Conservation (phyloP, 305 asterid species). For the Salvia sclarea region DNA sequence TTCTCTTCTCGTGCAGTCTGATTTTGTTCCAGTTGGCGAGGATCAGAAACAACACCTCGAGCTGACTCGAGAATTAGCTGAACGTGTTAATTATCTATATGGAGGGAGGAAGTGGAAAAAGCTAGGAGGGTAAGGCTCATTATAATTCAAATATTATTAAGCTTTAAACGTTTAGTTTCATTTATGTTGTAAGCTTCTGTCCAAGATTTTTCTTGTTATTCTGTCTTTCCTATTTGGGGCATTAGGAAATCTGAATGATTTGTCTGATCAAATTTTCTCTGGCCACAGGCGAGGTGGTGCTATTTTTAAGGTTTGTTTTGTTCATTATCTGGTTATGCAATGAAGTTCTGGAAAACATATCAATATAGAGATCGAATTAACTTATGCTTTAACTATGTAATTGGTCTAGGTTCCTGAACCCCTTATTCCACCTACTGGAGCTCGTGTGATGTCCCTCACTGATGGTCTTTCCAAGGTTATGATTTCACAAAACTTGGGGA, state of each 20-base stretch:
- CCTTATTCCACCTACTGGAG: constrained; percentile 95
- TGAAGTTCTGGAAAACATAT: constrained; percentile 11
- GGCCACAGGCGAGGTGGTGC: constrained; percentile 84
- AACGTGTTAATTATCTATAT: constrained; percentile 79
- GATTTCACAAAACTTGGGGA: constrained; percentile 25
- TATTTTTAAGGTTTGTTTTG: constrained; percentile 75
- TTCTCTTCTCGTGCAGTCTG: constrained; percentile 74
- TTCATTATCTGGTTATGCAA: constrained; percentile 31
- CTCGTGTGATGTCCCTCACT: constrained; percentile 99
- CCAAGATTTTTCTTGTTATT: constrained; percentile 29
- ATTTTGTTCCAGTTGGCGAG: constrained; percentile 97
- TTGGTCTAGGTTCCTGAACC: constrained; percentile 86
- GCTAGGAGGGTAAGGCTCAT: constrained; percentile 80
- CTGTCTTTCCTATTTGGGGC: constrained; percentile 32
- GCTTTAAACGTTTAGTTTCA: constrained; percentile 26
- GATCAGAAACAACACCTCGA: constrained; percentile 99
- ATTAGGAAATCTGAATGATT: constrained; percentile 40
- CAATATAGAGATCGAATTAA: constrained; percentile 36
- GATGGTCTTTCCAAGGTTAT: constrained; percentile 97
- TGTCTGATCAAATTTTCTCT: constrained; percentile 39
- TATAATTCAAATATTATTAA: constrained; percentile 17
- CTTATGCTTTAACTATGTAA: constrained; percentile 29
- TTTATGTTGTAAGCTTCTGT: constrained; percentile 24
- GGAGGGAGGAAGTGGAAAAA: constrained; percentile 99
- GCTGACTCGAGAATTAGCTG: constrained; percentile 91